phyloP scores from a whole-genome alignment of 257 asterid species.

The Avicennia marina region DNA sequence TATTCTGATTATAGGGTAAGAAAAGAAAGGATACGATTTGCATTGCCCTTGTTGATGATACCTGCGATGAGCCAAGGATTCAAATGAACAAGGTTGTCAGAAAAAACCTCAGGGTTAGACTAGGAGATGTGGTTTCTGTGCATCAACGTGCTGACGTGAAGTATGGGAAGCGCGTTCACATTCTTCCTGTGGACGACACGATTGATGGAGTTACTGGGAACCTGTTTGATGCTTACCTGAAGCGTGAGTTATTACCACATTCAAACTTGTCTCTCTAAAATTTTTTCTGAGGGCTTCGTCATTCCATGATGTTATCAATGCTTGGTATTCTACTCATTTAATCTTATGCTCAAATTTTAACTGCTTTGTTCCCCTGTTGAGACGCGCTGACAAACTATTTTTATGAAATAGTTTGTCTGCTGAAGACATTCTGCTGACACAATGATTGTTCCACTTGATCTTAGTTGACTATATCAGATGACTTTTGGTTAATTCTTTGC shows the following conservation, averaged over 20 bases:
- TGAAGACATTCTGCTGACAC: not conserved
- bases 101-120: constrained; percentile 53
- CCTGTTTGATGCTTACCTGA: constrained; percentile 57
- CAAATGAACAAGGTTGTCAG: constrained; percentile 75
- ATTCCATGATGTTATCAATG: no score
- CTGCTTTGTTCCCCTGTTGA: no score
- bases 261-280: no score
- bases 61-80: constrained; percentile 58
- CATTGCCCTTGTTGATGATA: constrained; percentile 65
- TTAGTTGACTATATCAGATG: not conserved
- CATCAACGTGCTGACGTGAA: constrained; percentile 64
- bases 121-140: constrained; percentile 70
- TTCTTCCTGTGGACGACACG: constrained; percentile 59
- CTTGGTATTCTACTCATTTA: no score
- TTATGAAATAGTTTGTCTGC: not conserved
- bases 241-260: constrained; percentile 39
- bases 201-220: constrained; percentile 68
- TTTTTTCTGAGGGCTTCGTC: no score
- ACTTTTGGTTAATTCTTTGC: no score
- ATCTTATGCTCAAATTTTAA: no score
- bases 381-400: not conserved
- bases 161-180: constrained; percentile 55
- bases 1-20: constrained; percentile 40
- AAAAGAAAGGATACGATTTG: constrained; percentile 62
- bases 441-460: not conserved